Evolutionary conservation across 2,329 filamentous ascomycete genomes (phyloP), one percentile per base, ranked within the genome.

Genomic region (Xylariaceae sp.): DNA sequence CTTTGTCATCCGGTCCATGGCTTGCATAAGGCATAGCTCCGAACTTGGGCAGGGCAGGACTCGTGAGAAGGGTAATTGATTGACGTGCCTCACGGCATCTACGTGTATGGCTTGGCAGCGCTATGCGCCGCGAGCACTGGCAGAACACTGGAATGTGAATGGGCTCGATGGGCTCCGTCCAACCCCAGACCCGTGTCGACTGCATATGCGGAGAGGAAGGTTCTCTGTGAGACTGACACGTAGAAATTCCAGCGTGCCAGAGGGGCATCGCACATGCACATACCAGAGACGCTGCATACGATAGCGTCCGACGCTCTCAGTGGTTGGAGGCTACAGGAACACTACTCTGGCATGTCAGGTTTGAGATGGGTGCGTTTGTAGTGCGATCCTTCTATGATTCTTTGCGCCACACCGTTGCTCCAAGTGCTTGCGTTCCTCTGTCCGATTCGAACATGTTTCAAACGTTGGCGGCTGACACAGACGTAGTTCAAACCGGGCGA

Each of bases 151-250:
- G 41, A 43, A 49, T 39, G 48, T 44, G 42, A 54, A 39, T 54
- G 51, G 22, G 53, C 43, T 51, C 27, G 51, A 39, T 54, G 51
- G 22, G 53, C 43, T 51, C 27, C 22, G 39, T 46, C 35, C 31
- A 35, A 49, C 45, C 35, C 27, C 49, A 36, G 41, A 47, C 35
- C 43, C 42, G 15, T 42, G 42, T 41, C 32, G 49, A 45, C 46
- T 53, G 49, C 51, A 55, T 47, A 36, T 46, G 54, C 22, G 49
- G 56, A 52, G 18, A 47, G 52, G 45, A 5, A 15, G 15, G 33
- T 27, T 3, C 4, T 51, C 55, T 57, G 50, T 60, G 51, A 52
- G 61, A 65, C 56, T 64, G 64, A 65, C 64, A 66, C 64, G 63
- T 66, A 63, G 62, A 15, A 62, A 58, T 47, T 53, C 58, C 56